A percentile compares a stretch with the other conserved stretches of the same genome.
Conservation (phyloP, 2,329 filamentous ascomycete genomes). For the Thermothelomyces thermophilus region DNA sequence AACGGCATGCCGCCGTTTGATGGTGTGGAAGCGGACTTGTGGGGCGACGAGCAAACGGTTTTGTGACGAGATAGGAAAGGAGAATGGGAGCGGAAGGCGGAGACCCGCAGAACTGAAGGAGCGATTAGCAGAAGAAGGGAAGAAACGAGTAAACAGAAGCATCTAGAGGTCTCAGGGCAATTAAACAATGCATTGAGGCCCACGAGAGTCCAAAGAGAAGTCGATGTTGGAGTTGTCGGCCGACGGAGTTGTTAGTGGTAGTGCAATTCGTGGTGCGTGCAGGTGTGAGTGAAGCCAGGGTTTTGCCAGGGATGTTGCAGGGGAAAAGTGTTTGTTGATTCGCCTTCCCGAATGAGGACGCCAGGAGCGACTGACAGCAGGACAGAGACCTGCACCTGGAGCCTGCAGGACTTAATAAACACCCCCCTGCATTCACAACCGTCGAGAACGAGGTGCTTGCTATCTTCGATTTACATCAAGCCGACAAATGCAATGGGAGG, state of each 20-base stretch:
- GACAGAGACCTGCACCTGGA: no score
- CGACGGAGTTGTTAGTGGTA: neutral
- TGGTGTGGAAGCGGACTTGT: neutral
- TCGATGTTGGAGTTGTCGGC: neutral
- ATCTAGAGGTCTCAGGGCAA: neutral
- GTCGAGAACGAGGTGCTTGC: no score
- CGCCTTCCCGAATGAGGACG: no score
- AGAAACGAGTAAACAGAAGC: no score
- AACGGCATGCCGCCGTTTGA: neutral
- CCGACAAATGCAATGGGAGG: no score
- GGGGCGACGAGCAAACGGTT: neutral
- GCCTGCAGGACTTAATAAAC: no score
- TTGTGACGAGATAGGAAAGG: neutral
- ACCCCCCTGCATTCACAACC: no score
- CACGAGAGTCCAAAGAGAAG: neutral
- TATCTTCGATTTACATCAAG: no score
- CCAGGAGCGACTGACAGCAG: no score
- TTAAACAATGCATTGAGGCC: conserved; percentile 6
- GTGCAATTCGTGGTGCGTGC: neutral
- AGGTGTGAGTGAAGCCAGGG: neutral
- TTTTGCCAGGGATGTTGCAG: no score
- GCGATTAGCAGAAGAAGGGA: neutral
- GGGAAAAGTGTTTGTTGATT: no score
- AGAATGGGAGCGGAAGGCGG: neutral
- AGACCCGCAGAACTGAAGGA: conserved; percentile 1